Evolutionary conservation across 768 basidiomycete species (phyloP), one percentile per base, ranked within the genome.

Genomic region (Lentinula edodes): DNA sequence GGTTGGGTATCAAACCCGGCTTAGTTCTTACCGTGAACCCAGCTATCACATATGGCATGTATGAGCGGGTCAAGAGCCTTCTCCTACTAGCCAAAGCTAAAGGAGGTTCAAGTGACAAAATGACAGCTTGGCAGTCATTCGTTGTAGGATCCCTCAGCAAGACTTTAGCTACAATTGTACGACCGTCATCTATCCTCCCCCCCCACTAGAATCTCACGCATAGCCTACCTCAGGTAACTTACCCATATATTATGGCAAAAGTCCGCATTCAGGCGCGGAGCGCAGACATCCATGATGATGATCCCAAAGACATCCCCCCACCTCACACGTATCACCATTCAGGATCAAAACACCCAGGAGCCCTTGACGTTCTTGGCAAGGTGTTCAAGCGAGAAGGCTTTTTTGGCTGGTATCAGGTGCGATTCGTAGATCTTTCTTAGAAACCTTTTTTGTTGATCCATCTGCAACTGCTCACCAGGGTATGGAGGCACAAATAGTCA

Each of bases 1-100:
- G 97, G 97, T 80, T 94, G 6, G 97, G 97, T 6, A 77, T 98
- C 63, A 91, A 89, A 71, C 95, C 97, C 1, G 87, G 92, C 43
- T 75, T 99, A 65, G 93, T 98, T n/a, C 82, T 99, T 38, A 98
- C 96, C 38, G 87, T 95, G 58, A 98, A 98, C 73, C 96, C 97
- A 5, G 94, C 96, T 23, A 98, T 99, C 72, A 99, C 96, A 0
- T 98, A 96, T 69, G 97, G 97, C 53, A 80, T 88, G 43, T 98
- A 92, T 70, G 96, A 98, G 76, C 84, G 97, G 46, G 79, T 98
- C 60, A 98, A 98, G 77, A 82, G 79, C 48, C 64, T 91, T 2
- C 71, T 93, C 38, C 73, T 93, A 20, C 74, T 86, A 39, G 85
- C 86, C 6, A 76, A 79, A 68, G 73, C 76, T 9, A 75, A 73